These are phyloP conservation scores for Solioccasus polychromus DNA, from an alignment of 768 basidiomycete species.

Conservation along the genomic window DNA sequence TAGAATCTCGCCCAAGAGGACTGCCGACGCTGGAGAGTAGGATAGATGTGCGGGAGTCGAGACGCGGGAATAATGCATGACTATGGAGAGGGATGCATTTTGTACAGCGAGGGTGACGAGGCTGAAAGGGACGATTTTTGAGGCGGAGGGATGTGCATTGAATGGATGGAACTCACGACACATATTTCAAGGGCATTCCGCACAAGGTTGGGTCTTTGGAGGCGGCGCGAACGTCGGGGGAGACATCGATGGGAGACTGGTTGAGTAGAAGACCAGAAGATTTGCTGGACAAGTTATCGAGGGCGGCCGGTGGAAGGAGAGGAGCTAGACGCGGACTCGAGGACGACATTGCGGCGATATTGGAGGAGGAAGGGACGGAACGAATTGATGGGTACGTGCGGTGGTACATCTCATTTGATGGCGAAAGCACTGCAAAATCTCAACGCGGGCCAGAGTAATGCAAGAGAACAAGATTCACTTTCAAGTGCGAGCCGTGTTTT, in stretches of 20 bases:
- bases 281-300: conserved; percentile 42
- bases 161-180: conserved; percentile 56
- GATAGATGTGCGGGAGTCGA: conserved; percentile 72
- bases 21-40: conserved; percentile 93
- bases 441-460: conserved; percentile 8
- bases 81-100: conserved; percentile 92
- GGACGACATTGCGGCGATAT: conserved; percentile 13
- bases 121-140: conserved; percentile 24
- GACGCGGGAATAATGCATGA: conserved; percentile 98
- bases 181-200: conserved; percentile 76
- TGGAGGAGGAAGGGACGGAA: conserved; percentile 46
- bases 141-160: background rate
- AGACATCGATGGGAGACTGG: conserved; percentile 32
- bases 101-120: conserved; percentile 88
- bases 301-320: conserved; percentile 47
- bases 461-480: conserved; percentile 20
- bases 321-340: conserved; percentile 47
- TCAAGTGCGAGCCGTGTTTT: too few species aligned
- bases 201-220: conserved; percentile 51
- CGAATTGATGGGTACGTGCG: conserved; percentile 56
- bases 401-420: conserved; percentile 58
- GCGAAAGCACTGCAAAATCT: conserved; percentile 29
- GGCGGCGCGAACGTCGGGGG: conserved; percentile 24
- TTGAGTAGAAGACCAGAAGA: conserved; percentile 35
- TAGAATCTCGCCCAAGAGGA: conserved; percentile 90